Base-by-base conservation (phyloP, 1,139 yeast species). In the Oligophagozyma castellii region DNA sequence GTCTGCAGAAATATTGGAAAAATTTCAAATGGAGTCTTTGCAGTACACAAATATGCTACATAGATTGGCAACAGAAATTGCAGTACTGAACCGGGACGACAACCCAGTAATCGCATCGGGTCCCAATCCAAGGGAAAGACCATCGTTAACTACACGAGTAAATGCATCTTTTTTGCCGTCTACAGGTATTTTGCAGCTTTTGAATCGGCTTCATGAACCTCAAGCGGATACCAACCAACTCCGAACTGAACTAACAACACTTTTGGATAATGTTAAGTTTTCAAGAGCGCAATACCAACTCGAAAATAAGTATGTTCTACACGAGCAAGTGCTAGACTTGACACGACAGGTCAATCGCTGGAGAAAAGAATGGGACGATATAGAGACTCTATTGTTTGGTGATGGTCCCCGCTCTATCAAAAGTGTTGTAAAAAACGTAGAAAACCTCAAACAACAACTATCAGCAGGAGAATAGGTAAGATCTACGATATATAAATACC, bases 351-450 rank as follows among this genome's bases (percentile, higher is more conserved):
- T 48, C 1, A 42, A 41, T 8, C 34, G 38, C 11, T 51, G 56
- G 56, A 41, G 49, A 24, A 42, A 39, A 23, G 48, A 49, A 22
- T 46, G 48, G 43, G 47, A 46, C 14, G 38, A 42, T 19, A 37
- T 50, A 16, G 56, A 51, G 27, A 39, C 32, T 28, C 28, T 45
- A 25, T 37, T 51, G 44, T 51, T 51, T 31, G 55, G 54, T 5
- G 52, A 48, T 26, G 41, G 37, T 18, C 36, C 51, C 10, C 37
- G 36, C 16, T 49, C 54, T 5, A 41, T 51, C 32, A 42, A 37
- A 27, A 44, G 35, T 15, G 43, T 49, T 43, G 32, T 51, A 14
- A 44, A 39, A 22, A 40, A 38, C 16, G 34, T 42, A 5, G 40
- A 39, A 14, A 28, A 34, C 7, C 19, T 42, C 22, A 40, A 28